A percentile compares a stretch with the other conserved stretches of the same genome.
Evolutionary conservation across 768 basidiomycete species (phyloP).

Genomic region (Clitopilus passeckerianus): DNA sequence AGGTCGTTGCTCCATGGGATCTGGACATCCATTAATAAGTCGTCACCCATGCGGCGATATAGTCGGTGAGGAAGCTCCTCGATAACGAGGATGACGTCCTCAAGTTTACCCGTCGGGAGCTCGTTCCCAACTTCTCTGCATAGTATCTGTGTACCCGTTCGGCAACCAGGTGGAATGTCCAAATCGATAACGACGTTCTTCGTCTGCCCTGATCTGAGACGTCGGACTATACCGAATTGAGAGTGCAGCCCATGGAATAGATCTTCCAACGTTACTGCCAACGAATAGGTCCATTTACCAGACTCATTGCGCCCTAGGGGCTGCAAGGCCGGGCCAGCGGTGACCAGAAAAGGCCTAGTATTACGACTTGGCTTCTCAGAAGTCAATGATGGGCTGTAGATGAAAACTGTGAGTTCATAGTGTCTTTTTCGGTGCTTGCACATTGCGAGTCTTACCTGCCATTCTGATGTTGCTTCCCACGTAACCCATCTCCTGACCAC

Average conservation of each 20-base stretch:
- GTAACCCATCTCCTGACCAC: neutral
- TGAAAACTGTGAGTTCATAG: neutral
- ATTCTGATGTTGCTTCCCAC: neutral
- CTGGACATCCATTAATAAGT: constrained; percentile 49
- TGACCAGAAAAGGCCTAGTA: neutral
- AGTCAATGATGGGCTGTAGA: neutral
- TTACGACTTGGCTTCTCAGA: neutral
- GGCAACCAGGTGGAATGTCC: constrained; percentile 58
- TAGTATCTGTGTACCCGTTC: constrained; percentile 51
- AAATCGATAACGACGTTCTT: constrained; percentile 57
- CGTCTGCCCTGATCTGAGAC: constrained; percentile 39
- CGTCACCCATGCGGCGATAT: constrained; percentile 52
- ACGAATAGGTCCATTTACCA: constrained; percentile 66
- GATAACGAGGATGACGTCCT: constrained; percentile 65
- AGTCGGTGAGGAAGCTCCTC: constrained; percentile 54
- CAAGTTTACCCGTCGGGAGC: constrained; percentile 45
- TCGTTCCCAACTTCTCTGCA: constrained; percentile 69
- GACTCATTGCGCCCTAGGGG: constrained; percentile 36
- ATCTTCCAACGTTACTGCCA: constrained; percentile 58
- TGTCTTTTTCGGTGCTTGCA: neutral
- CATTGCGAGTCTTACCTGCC: neutral
- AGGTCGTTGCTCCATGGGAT: constrained; percentile 53
- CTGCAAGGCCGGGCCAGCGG: constrained; percentile 28
- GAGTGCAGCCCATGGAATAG: constrained; percentile 51
- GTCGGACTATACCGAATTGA: constrained; percentile 57